These are phyloP conservation scores for Marchantia polymorpha DNA, from an alignment of 225 moss, liverwort and hornwort genomes.

Conservation along the genomic window DNA sequence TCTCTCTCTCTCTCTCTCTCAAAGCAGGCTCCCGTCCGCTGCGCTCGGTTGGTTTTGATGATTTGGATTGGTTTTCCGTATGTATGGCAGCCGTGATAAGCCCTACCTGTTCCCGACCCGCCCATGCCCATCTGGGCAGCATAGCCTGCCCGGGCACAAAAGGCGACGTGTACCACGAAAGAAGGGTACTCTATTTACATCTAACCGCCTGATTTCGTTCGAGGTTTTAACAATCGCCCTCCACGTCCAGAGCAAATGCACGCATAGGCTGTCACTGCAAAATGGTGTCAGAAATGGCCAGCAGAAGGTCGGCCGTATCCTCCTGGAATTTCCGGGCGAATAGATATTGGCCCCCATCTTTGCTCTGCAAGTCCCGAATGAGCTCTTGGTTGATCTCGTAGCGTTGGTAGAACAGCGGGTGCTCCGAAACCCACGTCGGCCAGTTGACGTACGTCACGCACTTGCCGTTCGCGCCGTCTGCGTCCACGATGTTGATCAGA, in stretches of 20 bases:
- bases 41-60: not conserved
- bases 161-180: not conserved
- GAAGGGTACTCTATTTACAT: conserved; percentile 15
- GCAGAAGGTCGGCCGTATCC: conserved; percentile 31
- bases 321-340: conserved; percentile 40
- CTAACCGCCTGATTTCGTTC: not conserved
- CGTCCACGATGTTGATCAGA: conserved; percentile 40
- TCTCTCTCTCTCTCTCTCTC: conserved; percentile 8
- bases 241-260: not conserved
- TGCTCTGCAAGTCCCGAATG: conserved; percentile 27
- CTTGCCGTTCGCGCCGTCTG: conserved; percentile 35
- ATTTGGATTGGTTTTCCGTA: not conserved
- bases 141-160: not conserved
- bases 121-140: not conserved
- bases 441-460: conserved; percentile 34
- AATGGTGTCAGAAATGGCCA: conserved; percentile 25
- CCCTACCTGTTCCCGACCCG: not conserved
- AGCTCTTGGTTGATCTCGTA: conserved; percentile 17
- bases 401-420: conserved; percentile 27
- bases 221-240: not conserved
- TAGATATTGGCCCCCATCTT: conserved; percentile 30
- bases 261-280: conserved; percentile 24
- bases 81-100: not conserved
- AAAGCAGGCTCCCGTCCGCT: no score
- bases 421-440: conserved; percentile 44